Percentiles rank a stretch among this genome's conserved stretches.
Evolutionary conservation across 2,329 filamentous ascomycete genomes (phyloP).

Genomic region (Venturia nashicola): DNA sequence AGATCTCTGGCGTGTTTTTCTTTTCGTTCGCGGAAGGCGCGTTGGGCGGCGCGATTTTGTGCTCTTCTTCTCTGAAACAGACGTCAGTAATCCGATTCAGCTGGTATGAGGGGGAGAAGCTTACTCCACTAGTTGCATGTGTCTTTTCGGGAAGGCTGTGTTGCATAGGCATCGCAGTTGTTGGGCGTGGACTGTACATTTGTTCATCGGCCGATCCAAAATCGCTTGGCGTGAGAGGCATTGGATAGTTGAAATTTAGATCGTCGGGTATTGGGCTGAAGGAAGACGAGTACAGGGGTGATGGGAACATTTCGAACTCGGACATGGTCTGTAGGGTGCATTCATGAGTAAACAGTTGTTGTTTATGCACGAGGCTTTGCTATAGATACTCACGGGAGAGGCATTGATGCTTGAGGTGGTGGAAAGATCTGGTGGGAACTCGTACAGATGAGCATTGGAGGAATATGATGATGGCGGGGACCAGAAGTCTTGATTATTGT

Average conservation of each 20-base stretch:
- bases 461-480: conserved; percentile 1
- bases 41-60: conserved; percentile 49
- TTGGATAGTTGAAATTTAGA: conserved; percentile 19
- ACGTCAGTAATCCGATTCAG: conserved; percentile 11
- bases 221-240: conserved; percentile 26
- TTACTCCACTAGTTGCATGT: conserved; percentile 17
- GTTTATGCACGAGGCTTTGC: neutral
- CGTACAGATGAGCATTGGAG: conserved; percentile 3
- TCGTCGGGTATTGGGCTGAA: conserved; percentile 9
- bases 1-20: conserved; percentile 54
- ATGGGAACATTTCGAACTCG: conserved; percentile 7
- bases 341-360: neutral
- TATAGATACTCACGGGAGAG: conserved; percentile 21
- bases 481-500: conserved; percentile 5
- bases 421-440: conserved; percentile 4
- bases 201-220: conserved; percentile 26
- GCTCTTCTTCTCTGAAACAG: conserved; percentile 40
- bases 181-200: conserved; percentile 22
- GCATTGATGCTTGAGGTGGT: conserved; percentile 22
- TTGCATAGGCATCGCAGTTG: neutral
- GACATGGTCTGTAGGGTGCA: conserved; percentile 4
- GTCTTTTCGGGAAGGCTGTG: conserved; percentile 17
- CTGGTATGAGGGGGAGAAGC: conserved; percentile 12
- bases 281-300: conserved; percentile 5
- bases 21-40: conserved; percentile 50